Base-by-base conservation (phyloP, 2,329 filamentous ascomycete species). In the Aspergillus ustus region DNA sequence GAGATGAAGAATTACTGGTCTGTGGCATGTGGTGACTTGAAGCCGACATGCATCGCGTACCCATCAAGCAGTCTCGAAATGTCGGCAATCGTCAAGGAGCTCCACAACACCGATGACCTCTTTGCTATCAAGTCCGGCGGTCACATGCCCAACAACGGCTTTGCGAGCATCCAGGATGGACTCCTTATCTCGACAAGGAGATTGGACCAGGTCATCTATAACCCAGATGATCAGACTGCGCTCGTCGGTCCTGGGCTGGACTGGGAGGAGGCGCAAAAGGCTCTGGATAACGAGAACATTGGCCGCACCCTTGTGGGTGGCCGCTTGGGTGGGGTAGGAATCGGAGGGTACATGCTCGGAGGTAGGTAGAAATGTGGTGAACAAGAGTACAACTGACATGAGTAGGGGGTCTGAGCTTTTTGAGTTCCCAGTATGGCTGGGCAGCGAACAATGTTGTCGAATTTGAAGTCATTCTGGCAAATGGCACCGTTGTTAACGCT, bases 61-160 rank as follows among this genome's bases (percentile, higher is more conserved):
- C 83, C 84, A 2, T 75, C 75, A 13, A 83, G 77, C 37, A 75
- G 80, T 0, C 72, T 80, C 17, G 83, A 88, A 67, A 83, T 88
- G 43, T 78, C 84, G 0, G 76, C 78, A 9, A 79, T 85, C n/a
- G 77, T 88, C 51, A 78, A 77, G 28, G 76, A 83, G 31, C 77
- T 88, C 13, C 78, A 77, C 7, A 72, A 79, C 37, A 79, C 79
- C 46, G 75, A 79, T 43, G 82, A 82, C 58, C 72, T 83, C 6
- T 84, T 88, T 51, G 86, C 84, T 22, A 78, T 87, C 73, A 80
- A 83, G 69, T 79, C 81, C 9, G 84, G 83, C 7, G 80, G 80
- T 0, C 81, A 83, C 67, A 78, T 79, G 60, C 78, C 78, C 1
- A 82, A 81, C 61, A 78, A 79, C 60, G 78, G 78, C 37, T 82